Evolutionary conservation across 1,139 yeast genomes (phyloP), one percentile per base, ranked within the genome.

Genomic region (Debaryomycetaceae sp.): DNA sequence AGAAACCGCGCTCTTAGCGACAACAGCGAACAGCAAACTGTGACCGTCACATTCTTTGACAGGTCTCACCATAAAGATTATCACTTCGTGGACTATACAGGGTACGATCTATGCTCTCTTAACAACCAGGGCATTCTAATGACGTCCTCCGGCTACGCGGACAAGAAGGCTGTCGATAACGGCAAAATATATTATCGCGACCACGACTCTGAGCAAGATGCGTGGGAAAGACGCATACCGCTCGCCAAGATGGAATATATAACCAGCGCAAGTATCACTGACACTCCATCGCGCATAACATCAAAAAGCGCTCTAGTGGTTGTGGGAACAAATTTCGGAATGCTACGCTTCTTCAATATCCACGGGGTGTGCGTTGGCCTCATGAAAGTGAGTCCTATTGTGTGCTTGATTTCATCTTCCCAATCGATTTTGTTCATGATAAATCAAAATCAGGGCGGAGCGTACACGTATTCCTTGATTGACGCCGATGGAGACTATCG

Each of bases 21-120:
- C 8, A 23, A 31, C 19, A 25, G 23, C 12, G 33, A 29, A 4
- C 62, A 78, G 39, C 73, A 77, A 39, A 75, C 87, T 28, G 64
- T 87, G 13, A 85, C 95, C 0, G 86, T 87, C 2, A 73, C 87
- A 11, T 90, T 90, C 45, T 86, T 85, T 45, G 96, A 90, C 47
- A 62, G 81, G 29, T 74, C 86, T 0, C 49, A 69, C n/a, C 80
- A 77, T 47, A 73, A 77, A 32, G 95, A 85, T 42, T 85, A 83
- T 43, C 92, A 85, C 53, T 87, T 90, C 54, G 78, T 77, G 27
- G 98, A 90, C 50, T 53, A 71, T 28, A 63, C 66, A 34, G 66
- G 72, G 13, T 83, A 65, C 49, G 95, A 85, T 48, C 56, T 83
- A 30, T 92, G 95, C 19, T 72, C 85, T 2, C 61, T 90, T 44